These are phyloP conservation scores for Daldinia caldariorum DNA, from an alignment of 495 filamentous ascomycete species.

Conservation along the genomic window DNA sequence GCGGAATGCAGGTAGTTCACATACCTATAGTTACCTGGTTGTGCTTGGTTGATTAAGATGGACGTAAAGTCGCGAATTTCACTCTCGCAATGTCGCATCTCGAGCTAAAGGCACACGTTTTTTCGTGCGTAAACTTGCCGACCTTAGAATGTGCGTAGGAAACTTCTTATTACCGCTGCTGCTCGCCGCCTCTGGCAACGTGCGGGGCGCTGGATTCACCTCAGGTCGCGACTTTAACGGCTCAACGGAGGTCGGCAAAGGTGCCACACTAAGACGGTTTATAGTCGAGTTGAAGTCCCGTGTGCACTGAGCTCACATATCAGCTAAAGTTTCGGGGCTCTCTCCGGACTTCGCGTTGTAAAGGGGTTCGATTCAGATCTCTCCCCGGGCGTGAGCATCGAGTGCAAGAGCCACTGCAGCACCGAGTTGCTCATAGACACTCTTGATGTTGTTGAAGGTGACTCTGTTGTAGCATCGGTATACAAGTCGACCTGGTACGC, in stretches of 20 bases:
- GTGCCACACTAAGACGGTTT: neutral
- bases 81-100: neutral
- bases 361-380: neutral
- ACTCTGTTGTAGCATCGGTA: neutral
- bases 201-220: neutral
- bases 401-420: neutral
- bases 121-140: neutral
- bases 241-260: neutral
- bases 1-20: neutral
- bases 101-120: neutral
- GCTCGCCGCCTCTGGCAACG: neutral
- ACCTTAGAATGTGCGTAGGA: neutral
- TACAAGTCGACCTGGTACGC: neutral
- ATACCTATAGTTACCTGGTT: no score
- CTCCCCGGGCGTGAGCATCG: neutral
- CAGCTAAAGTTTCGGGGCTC: neutral
- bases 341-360: neutral
- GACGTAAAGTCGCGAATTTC: neutral
- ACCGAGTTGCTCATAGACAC: neutral
- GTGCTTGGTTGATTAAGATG: neutral
- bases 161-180: neutral
- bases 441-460: neutral
- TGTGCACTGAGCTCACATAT: neutral
- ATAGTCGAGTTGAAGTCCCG: slow-evolving; percentile 6
- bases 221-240: neutral